Conservation (phyloP, 1,284 basidiomycete genomes). For the Ganoderma sp. region DNA sequence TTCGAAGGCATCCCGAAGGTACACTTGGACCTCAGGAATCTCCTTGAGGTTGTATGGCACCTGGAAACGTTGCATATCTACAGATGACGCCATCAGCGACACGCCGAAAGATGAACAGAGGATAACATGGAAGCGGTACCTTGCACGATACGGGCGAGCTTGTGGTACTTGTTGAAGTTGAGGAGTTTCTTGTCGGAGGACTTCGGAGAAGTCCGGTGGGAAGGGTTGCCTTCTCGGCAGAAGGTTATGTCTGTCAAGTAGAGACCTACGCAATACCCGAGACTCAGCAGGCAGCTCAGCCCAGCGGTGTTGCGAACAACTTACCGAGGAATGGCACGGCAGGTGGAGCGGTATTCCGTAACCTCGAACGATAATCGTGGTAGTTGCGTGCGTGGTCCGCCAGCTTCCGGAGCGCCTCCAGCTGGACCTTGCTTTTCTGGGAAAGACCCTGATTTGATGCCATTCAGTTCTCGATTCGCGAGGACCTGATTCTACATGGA, state of each 20-base stretch:
- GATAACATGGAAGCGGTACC: slow-evolving; percentile 50
- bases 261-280: slow-evolving; percentile 56
- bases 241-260: slow-evolving; percentile 95
- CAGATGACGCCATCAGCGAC: slow-evolving; percentile 15
- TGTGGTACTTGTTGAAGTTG: slow-evolving; percentile 96
- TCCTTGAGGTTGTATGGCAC: slow-evolving; percentile 82
- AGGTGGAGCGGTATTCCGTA: slow-evolving; percentile 84
- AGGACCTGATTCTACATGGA: not conserved
- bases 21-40: slow-evolving; percentile 85
- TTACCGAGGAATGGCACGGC: slow-evolving; percentile 92
- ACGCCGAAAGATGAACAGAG: not conserved
- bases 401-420: slow-evolving; percentile 83
- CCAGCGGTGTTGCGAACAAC: slow-evolving; percentile 35
- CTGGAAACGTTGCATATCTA: slow-evolving; percentile 95
- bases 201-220: slow-evolving; percentile 79
- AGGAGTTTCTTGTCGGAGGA: slow-evolving; percentile 82
- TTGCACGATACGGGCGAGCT: slow-evolving; percentile 87
- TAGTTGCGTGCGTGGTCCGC: slow-evolving; percentile 94
- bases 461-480: slow-evolving; percentile 27
- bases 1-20: slow-evolving; percentile 74
- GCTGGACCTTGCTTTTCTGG: slow-evolving; percentile 81
- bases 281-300: not conserved
- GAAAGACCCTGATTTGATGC: slow-evolving; percentile 70
- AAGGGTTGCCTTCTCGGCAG: slow-evolving; percentile 93
- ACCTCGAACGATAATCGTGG: slow-evolving; percentile 85